Evolutionary conservation across 768 basidiomycete genomes (phyloP), one percentile per base, ranked within the genome.

Genomic region (Leccinum ochraceum): DNA sequence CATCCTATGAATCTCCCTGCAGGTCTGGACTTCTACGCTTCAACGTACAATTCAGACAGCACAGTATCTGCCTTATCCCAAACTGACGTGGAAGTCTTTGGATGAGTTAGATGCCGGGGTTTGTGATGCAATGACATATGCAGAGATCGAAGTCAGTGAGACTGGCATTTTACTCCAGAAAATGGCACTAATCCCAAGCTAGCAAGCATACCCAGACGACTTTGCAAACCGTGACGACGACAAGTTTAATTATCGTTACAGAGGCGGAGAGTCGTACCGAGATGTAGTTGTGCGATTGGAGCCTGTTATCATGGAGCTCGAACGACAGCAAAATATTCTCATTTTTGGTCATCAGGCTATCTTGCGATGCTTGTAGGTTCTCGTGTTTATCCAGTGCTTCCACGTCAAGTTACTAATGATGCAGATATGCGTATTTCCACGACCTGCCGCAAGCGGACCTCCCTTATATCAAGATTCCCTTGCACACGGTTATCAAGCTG

Each of bases 1-100:
- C 17, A 59, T 49, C 36, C 57, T 6, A 56, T 62, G 17, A 62
- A 54, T 30, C 37, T 36, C 9, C 26, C 7, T n/a, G 22, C 63
- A 95, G 93, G 92, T 98, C 30, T 99, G 97, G 97, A 99, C 97
- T 3, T 98, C 96, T n/a, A 99, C 97, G 1, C 80, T 99, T 54
- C 83, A 87, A 62, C 83, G 95, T 26, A 99, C 96, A 17, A 91
- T 93, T 17, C 94, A 98, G 71, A 99, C 96, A 0, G 95, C 86
- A 3, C 83, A 87, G 42, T 66, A 83, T 63, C 80, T 99, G 17
- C 87, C 90, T 1, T 98, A 94, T 70, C 81, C 88, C 51, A 97
- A 98, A 68, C 78, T 98, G 63, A 98, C 96, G 3, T 99, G 97
- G 97, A 99, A 99, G 74, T 94, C 94, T 2, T 77, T 99, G 56